A percentile compares a stretch with the other conserved stretches of the same genome.
Conservation (phyloP, 805 yeast species). For the Teunomyces lycoperdinae region DNA sequence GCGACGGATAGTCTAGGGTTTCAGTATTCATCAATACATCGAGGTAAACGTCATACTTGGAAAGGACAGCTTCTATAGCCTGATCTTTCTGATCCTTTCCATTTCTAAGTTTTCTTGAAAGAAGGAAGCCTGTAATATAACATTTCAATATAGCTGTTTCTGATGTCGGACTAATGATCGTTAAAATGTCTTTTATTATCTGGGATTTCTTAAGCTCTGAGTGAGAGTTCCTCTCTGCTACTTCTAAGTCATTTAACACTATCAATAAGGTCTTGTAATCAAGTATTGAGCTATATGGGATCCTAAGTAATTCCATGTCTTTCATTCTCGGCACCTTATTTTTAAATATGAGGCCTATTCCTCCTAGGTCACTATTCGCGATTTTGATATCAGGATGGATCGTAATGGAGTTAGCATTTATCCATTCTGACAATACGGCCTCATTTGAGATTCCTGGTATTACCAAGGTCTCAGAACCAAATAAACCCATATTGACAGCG, state of each 20-base stretch:
- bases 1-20: slow-evolving; percentile 14
- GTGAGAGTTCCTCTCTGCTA: slow-evolving; percentile 9
- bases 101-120: slow-evolving; percentile 3
- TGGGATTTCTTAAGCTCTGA: slow-evolving; percentile 14
- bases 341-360: slow-evolving; percentile 27
- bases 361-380: slow-evolving; percentile 26
- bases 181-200: slow-evolving; percentile 18
- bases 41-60: slow-evolving; percentile 26
- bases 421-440: neutral
- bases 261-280: slow-evolving; percentile 22
- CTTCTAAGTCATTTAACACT: slow-evolving; percentile 16
- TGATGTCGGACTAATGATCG: slow-evolving; percentile 19
- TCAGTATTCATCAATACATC: slow-evolving; percentile 30
- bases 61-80: slow-evolving; percentile 16
- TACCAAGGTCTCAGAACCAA: neutral
- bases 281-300: slow-evolving; percentile 8
- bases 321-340: neutral
- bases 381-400: slow-evolving; percentile 16
- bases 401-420: slow-evolving; percentile 8
- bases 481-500: neutral
- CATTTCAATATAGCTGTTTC: slow-evolving; percentile 28
- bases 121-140: slow-evolving; percentile 22
- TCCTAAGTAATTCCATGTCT: slow-evolving; percentile 10
- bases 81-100: neutral
- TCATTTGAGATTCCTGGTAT: slow-evolving; percentile 6